Evolutionary conservation across 2,329 filamentous ascomycete genomes (phyloP).

Genomic region (Phoma sp.): DNA sequence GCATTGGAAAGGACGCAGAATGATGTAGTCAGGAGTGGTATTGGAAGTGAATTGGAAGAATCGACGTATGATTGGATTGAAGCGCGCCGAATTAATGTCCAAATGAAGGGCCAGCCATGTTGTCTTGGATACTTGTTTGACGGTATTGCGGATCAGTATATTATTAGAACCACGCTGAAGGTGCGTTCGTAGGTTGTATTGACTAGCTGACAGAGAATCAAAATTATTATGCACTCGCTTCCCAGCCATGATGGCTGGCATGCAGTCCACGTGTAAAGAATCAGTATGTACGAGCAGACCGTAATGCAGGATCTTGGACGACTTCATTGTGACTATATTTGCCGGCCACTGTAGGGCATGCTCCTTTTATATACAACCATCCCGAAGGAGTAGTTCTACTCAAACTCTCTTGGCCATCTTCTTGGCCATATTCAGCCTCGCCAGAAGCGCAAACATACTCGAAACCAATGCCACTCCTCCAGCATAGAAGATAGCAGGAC

Average conservation of each 20-base stretch:
- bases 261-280: too few relatives aligned
- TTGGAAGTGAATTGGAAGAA: not conserved
- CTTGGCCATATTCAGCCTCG: conserved; percentile 10
- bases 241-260: too few relatives aligned
- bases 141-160: not conserved
- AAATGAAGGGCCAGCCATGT: not conserved
- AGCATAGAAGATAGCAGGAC: conserved; percentile 41
- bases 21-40: not conserved
- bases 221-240: not conserved
- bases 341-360: too few relatives aligned
- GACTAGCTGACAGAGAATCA: conserved; percentile 2
- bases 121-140: conserved; percentile 5
- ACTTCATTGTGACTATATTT: too few relatives aligned
- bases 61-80: not conserved
- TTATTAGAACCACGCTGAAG: not conserved
- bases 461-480: conserved; percentile 25
- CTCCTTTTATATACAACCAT: too few relatives aligned
- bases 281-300: too few relatives aligned
- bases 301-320: too few relatives aligned
- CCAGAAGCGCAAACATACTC: conserved; percentile 10
- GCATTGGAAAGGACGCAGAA: not conserved
- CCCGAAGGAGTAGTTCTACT: not conserved
- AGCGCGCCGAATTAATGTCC: not conserved
- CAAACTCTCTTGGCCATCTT: conserved; percentile 12
- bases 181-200: not conserved